Base-by-base conservation (phyloP, 1,284 basidiomycete species). In the Cryptococcus deneoformans region DNA sequence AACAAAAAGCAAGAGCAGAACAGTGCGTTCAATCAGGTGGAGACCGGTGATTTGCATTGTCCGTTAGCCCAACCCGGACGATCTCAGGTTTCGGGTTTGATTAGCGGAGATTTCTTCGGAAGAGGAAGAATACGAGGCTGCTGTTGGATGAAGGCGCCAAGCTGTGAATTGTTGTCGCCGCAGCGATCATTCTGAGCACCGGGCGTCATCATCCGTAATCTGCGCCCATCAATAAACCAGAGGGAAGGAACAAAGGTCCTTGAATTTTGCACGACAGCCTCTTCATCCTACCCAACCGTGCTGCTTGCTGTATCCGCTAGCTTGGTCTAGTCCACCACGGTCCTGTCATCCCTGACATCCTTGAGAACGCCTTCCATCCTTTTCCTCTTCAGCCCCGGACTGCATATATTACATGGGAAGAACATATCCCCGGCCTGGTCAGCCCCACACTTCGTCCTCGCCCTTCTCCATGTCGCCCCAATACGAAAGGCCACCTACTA, bases 401-500 rank as follows among this genome's bases (percentile, higher is more conserved):
- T 20, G 20, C 20, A 20, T 20, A 20, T 20, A 20, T 20, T 20
- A 20, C 20, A 20, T 20, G 20, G 20, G 20, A 20, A 20, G 20
- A 20, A 20, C 20, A 20, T 20, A 34, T 12, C 6, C 20, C 39
- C 11, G 4, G 37, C 52, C n/a, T 14, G n/a, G 14, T 11, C 37
- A 8, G 34, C 20, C 16, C 38, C 8, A 43, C 38, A 24, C 34
- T 43, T 50, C 39, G 46, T 16, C n/a, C 42, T 16, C 51, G 11
- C 39, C 20, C 9, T 24, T 29, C 37, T 35, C 50, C 37, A 10
- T 10, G 16, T 10, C 11, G 14, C 39, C 10, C 43, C 20, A 20
- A 38, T 36, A 12, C 34, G 24, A 50, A 16, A 50, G 56, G 54
- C 56, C 51, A 40, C 49, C 54, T 54, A 61, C 42, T 55, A 53